phyloP scores from a whole-genome alignment of 352 stramenopile species.

The Phytophthora europaea region DNA sequence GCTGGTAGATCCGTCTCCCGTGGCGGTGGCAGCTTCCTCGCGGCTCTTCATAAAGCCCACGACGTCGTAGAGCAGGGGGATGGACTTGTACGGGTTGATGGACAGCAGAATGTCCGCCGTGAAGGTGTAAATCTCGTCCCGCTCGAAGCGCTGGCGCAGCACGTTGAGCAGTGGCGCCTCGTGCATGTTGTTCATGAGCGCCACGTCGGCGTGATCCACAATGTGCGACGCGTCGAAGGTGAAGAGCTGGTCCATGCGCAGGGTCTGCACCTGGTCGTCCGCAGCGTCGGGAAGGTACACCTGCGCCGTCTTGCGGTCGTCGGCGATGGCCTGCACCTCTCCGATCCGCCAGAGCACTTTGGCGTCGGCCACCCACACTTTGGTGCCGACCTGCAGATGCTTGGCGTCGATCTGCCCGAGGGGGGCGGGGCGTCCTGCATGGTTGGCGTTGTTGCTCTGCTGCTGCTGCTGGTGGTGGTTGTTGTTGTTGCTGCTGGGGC shows the following conservation, averaged over 20 bases:
- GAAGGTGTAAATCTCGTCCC: conserved; percentile 90
- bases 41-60: conserved; percentile 75
- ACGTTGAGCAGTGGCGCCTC: conserved; percentile 86
- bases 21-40: conserved; percentile 37
- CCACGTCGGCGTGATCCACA: conserved; percentile 87
- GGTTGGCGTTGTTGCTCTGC: conserved; percentile 31
- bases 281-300: conserved; percentile 70
- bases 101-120: conserved; percentile 87
- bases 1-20: conserved; percentile 27
- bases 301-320: conserved; percentile 58
- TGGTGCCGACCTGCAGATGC: conserved; percentile 59
- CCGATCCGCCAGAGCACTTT: conserved; percentile 86
- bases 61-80: conserved; percentile 86
- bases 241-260: conserved; percentile 66
- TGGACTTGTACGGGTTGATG: conserved; percentile 90
- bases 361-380: conserved; percentile 83
- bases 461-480: conserved; percentile 24
- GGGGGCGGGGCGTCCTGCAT: conserved; percentile 13
- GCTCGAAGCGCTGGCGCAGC: conserved; percentile 82
- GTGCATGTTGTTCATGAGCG: conserved; percentile 93
- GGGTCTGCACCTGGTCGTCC: conserved; percentile 69
- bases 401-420: conserved; percentile 63
- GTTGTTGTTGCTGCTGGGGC: conserved; percentile 26
- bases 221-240: conserved; percentile 89
- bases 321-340: conserved; percentile 65